Conservation (phyloP, 2,329 filamentous ascomycete genomes). For the Chalara sp. region DNA sequence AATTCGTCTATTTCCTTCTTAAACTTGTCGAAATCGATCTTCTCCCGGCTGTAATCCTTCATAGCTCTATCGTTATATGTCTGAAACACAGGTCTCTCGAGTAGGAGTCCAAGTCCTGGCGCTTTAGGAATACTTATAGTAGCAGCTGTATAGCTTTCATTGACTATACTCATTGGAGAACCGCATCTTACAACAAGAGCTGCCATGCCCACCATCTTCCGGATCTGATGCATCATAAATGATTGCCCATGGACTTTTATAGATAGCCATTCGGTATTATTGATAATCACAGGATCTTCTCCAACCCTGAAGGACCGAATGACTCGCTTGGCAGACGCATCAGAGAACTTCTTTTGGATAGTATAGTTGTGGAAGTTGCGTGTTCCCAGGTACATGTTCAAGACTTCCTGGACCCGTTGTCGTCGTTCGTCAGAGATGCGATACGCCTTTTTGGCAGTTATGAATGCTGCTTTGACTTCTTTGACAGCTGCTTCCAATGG, state of each 20-base stretch:
- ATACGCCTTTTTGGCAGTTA: constrained; percentile 76
- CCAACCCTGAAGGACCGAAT: constrained; percentile 90
- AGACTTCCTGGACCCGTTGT: constrained; percentile 65
- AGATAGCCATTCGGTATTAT: constrained; percentile 90
- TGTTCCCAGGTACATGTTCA: constrained; percentile 75
- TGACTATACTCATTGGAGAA: constrained; percentile 63
- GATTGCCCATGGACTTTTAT: constrained; percentile 95
- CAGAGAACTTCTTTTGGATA: constrained; percentile 73
- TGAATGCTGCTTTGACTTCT: constrained; percentile 74
- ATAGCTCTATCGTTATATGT: constrained; percentile 73
- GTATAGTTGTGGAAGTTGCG: constrained; percentile 98
- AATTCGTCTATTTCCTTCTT: constrained; percentile 78
- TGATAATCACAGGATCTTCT: constrained; percentile 70
- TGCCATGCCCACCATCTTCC: constrained; percentile 97
- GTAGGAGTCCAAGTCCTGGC: constrained; percentile 76
- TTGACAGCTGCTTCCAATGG: constrained; percentile 61
- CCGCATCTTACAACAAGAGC: constrained; percentile 80
- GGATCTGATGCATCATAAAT: constrained; percentile 99
- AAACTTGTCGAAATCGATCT: constrained; percentile 73
- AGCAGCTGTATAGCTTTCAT: constrained; percentile 63
- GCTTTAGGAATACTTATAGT: constrained; percentile 90
- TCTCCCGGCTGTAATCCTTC: constrained; percentile 54
- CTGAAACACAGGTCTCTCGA: constrained; percentile 89
- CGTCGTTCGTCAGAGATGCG: constrained; percentile 69
- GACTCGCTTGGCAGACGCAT: constrained; percentile 79